Conservation (phyloP, 2,329 filamentous ascomycete species). For the Verticillium nubilum region DNA sequence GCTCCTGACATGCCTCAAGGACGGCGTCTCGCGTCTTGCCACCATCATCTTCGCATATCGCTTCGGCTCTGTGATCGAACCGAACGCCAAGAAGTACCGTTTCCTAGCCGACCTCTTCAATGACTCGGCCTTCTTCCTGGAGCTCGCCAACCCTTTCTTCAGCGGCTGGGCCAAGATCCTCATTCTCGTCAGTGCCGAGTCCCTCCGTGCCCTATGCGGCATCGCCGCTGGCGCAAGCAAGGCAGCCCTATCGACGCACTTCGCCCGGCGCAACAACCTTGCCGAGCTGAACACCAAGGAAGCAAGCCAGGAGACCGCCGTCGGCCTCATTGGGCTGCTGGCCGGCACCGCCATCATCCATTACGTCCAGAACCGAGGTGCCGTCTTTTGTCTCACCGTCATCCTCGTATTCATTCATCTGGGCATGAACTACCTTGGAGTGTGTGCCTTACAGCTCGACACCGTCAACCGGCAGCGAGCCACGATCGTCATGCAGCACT, state of each 20-base stretch:
- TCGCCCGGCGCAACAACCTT: conserved; percentile 79
- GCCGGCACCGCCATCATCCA: conserved; percentile 78
- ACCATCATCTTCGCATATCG: conserved; percentile 84
- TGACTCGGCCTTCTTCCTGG: conserved; percentile 79
- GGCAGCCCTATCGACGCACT: conserved; percentile 86
- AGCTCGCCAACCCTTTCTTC: conserved; percentile 72
- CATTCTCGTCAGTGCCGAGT: conserved; percentile 44
- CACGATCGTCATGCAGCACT: conserved; percentile 65
- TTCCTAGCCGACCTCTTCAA: conserved; percentile 86
- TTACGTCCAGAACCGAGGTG: conserved; percentile 60
- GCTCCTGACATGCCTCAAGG: conserved; percentile 76
- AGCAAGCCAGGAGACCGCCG: conserved; percentile 89
- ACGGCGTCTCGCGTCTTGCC: conserved; percentile 72
- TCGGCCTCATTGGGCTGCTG: conserved; percentile 83
- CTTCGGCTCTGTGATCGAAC: conserved; percentile 76
- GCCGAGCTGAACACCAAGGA: conserved; percentile 94
- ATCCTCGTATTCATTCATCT: conserved; percentile 71
- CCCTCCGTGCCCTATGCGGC: conserved; percentile 65
- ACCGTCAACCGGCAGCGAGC: conserved; percentile 83
- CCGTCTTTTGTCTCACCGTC: conserved; percentile 71
- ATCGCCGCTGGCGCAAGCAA: conserved; percentile 88
- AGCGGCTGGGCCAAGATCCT: conserved; percentile 45
- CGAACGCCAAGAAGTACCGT: conserved; percentile 86
- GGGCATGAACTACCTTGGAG: conserved; percentile 79
- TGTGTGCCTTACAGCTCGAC: conserved; percentile 76